These are phyloP conservation scores for Antitrichia curtipendula DNA, from an alignment of 225 moss, liverwort and hornwort species.

Conservation along the genomic window DNA sequence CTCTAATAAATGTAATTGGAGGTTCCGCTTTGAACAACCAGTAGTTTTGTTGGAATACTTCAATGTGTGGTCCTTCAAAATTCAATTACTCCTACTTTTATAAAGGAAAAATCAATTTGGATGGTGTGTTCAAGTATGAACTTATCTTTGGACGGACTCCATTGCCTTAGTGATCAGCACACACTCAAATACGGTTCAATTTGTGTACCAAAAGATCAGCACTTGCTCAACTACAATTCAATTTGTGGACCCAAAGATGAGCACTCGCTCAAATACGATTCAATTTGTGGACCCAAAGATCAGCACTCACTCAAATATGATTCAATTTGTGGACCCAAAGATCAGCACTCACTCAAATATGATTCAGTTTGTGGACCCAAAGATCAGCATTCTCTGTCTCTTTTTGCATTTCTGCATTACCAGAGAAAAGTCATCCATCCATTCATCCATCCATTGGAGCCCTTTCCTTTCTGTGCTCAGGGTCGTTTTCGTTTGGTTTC, in stretches of 20 bases:
- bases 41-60: not conserved
- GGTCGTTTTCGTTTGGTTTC: not conserved
- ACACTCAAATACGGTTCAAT: no score
- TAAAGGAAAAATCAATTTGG: not conserved
- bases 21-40: not conserved
- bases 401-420: no score
- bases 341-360: not conserved
- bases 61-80: no score
- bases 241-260: no score
- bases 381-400: not conserved
- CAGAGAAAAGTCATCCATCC: not conserved
- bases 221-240: no score
- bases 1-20: not conserved
- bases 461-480: not conserved
- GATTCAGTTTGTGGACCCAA: not conserved
- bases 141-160: accelerated
- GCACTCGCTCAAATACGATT: no score
- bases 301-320: no score
- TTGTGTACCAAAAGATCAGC: no score
- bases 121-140: not conserved
- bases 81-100: not conserved
- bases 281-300: no score
- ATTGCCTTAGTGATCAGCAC: accelerated
- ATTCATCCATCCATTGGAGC: no score
- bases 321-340: no score